phyloP scores from a whole-genome alignment of 2,329 filamentous ascomycete species.

The Daldinia sp. region DNA sequence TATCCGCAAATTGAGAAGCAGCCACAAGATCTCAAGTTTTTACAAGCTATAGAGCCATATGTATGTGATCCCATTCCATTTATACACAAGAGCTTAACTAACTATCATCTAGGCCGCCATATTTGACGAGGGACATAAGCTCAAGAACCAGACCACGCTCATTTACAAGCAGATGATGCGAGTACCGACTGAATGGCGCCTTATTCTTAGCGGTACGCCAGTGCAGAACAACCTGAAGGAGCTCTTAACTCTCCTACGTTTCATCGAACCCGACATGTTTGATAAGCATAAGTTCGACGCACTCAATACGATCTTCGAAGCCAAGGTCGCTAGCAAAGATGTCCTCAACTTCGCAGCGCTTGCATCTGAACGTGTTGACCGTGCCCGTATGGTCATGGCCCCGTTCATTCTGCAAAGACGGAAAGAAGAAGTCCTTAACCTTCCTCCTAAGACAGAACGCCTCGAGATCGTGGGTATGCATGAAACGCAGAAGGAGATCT shows the following conservation, averaged over 20 bases:
- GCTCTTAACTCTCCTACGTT: conserved; percentile 89
- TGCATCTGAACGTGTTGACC: conserved; percentile 85
- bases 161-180: conserved; percentile 83
- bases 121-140: conserved; percentile 93
- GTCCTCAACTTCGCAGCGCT: conserved; percentile 84
- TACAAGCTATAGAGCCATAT: conserved; percentile 63
- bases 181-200: conserved; percentile 83
- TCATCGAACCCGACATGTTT: conserved; percentile 91
- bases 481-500: conserved; percentile 77
- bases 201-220: conserved; percentile 90
- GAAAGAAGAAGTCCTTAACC: conserved; percentile 90
- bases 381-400: conserved; percentile 91
- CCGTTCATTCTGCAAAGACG: conserved; percentile 95
- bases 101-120: conserved; percentile 64
- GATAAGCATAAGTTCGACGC: conserved; percentile 76
- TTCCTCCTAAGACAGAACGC: conserved; percentile 82
- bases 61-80: conserved; percentile 27
- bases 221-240: conserved; percentile 96
- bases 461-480: conserved; percentile 87
- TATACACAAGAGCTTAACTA: conserved; percentile 16
- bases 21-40: conserved; percentile 62
- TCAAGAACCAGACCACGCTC: conserved; percentile 89
- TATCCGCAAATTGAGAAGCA: conserved; percentile 69
- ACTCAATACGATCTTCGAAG: conserved; percentile 88
- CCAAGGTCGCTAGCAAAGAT: conserved; percentile 87